A percentile compares a stretch with the other conserved stretches of the same genome.
Evolutionary conservation across 23 red algal genomes (phyloP).

Genomic region (Agarophyton chilense): DNA sequence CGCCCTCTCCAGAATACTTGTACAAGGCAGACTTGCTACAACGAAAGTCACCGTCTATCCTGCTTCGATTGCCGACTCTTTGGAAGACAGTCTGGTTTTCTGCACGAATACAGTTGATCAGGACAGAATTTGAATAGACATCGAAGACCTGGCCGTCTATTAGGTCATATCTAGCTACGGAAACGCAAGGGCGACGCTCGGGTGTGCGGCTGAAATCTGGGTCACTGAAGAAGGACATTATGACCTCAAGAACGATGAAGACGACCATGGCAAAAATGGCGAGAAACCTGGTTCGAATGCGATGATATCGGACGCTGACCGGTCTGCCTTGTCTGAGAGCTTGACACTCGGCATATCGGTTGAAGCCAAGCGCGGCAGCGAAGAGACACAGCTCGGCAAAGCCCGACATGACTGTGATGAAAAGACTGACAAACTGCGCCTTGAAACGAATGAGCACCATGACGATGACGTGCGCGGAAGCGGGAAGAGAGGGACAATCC

Average conservation of each 20-base stretch:
- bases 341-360: background rate
- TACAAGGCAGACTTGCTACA: background rate
- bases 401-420: background rate
- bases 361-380: background rate
- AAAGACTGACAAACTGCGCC: background rate
- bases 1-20: background rate
- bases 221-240: background rate
- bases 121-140: background rate
- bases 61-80: background rate
- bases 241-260: background rate
- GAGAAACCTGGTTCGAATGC: background rate
- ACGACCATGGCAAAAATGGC: background rate
- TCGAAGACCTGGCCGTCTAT: background rate
- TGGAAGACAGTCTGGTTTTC: background rate
- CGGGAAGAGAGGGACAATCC: no score
- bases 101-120: background rate
- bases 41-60: background rate
- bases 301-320: background rate
- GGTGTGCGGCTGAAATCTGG: background rate
- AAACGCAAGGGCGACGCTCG: background rate
- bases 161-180: background rate
- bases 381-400: background rate
- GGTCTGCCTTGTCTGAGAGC: background rate
- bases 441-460: slow-evolving; percentile 27
- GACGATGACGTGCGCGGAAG: no score